Conservation (phyloP, 208 protist genomes). For the Acanthamoeba triangularis region DNA sequence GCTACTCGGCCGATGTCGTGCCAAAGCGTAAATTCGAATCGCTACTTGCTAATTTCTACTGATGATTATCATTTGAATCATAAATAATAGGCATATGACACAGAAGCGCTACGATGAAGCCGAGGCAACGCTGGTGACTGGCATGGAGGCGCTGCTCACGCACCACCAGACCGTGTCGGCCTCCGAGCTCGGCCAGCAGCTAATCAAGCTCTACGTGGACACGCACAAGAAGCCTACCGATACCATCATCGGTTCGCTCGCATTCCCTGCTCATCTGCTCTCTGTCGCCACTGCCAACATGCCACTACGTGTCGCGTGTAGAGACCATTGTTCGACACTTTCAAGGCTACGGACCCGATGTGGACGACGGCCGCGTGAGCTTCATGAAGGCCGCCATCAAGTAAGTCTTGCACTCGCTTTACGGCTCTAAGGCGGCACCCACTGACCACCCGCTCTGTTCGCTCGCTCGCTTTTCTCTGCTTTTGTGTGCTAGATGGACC, state of each 20-base stretch:
- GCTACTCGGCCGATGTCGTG: no score
- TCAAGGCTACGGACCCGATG: neutral
- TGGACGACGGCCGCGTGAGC: conserved; percentile 31
- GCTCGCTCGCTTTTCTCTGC: neutral
- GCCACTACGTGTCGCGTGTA: neutral
- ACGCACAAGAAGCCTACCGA: neutral
- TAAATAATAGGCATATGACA: neutral
- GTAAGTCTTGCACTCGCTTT: neutral
- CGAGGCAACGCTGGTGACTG: neutral
- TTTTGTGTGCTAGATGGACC: neutral
- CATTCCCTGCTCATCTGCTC: neutral
- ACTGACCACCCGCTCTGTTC: neutral
- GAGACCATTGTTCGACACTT: neutral
- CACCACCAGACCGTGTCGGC: conserved; percentile 16
- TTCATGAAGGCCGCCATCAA: conserved; percentile 58
- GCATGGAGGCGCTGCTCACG: conserved; percentile 9
- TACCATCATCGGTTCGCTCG: neutral
- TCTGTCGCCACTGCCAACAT: neutral
- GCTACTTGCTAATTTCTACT: neutral
- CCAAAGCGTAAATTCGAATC: neutral
- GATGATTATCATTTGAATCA: neutral
- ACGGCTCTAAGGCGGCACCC: neutral
- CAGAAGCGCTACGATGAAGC: conserved; percentile 35
- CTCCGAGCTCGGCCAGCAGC: conserved; percentile 46
- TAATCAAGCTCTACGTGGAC: conserved; percentile 35